A percentile compares a stretch with the other conserved stretches of the same genome.
These are phyloP conservation scores for Oropetium thomaeum DNA, from an alignment of 176 grass and related monocot species.

Conservation along the genomic window DNA sequence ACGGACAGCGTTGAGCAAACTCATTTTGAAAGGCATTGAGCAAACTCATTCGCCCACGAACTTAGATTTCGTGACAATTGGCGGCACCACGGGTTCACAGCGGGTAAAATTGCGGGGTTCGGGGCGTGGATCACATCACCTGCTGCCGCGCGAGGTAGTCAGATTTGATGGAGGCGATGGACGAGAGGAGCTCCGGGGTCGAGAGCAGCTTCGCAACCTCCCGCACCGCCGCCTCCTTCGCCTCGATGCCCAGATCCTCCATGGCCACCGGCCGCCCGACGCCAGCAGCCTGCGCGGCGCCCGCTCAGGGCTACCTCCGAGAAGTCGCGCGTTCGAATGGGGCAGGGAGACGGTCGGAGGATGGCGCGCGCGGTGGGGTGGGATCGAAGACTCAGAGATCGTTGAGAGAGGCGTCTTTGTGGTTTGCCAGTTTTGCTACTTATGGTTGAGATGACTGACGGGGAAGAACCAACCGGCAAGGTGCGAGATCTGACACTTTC, in stretches of 20 bases:
- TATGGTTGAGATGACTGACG: conserved; percentile 18
- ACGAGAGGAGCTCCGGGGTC: conserved; percentile 83
- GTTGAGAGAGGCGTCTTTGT: conserved; percentile 9
- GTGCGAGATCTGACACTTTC: conserved; percentile 14
- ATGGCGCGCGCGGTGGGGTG: not conserved
- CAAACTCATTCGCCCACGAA: not conserved
- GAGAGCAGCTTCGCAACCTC: conserved; percentile 98
- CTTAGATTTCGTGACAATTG: conserved; percentile 28
- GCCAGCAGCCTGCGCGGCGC: conserved; percentile 15
- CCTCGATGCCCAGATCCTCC: conserved; percentile 98
- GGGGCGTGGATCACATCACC: conserved; percentile 40
- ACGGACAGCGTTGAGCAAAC: not conserved
- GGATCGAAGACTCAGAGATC: conserved; percentile 19
- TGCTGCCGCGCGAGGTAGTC: conserved; percentile 94
- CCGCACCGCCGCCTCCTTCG: conserved; percentile 89
- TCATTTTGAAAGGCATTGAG: not conserved
- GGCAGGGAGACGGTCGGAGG: not conserved
- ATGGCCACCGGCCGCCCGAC: conserved; percentile 34
- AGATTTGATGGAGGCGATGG: conserved; percentile 84
- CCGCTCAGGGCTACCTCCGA: not conserved
- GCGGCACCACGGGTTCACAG: not conserved
- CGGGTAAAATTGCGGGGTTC: not conserved
- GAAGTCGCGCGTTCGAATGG: conserved; percentile 14
- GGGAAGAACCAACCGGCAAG: not conserved
- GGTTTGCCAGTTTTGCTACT: not conserved